phyloP scores from a whole-genome alignment of 2,329 filamentous ascomycete genomes.

The Arthrobotrys megalospora region DNA sequence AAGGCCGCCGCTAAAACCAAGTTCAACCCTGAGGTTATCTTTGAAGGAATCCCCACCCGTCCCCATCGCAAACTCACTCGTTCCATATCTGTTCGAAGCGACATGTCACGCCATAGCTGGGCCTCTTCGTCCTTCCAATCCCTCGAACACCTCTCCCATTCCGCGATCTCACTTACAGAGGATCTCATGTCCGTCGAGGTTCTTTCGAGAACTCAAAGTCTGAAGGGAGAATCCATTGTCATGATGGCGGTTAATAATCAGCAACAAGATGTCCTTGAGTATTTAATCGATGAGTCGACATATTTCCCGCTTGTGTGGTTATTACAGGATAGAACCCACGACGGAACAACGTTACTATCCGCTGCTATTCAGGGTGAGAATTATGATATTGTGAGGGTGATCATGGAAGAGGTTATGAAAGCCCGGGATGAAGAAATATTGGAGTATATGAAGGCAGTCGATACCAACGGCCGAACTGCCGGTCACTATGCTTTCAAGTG shows the following conservation, averaged over 20 bases:
- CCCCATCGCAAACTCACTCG: constrained; percentile 49
- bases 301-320: constrained; percentile 81
- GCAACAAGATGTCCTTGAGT: constrained; percentile 80
- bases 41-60: constrained; percentile 51
- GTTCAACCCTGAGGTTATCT: constrained; percentile 55
- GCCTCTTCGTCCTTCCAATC: constrained; percentile 58
- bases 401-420: constrained; percentile 73
- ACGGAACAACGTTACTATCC: constrained; percentile 89
- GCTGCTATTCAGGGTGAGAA: constrained; percentile 90
- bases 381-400: constrained; percentile 79
- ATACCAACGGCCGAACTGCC: constrained; percentile 87
- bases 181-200: constrained; percentile 65
- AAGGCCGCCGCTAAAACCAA: constrained; percentile 59
- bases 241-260: constrained; percentile 88
- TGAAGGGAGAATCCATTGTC: constrained; percentile 83
- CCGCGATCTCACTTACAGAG: constrained; percentile 48
- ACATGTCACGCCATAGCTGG: constrained; percentile 55
- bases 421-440: constrained; percentile 60
- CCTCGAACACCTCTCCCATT: constrained; percentile 57
- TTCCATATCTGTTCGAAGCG: constrained; percentile 56
- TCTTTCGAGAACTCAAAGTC: constrained; percentile 73
- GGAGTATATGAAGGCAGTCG: constrained; percentile 80
- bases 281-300: constrained; percentile 82
- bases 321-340: constrained; percentile 87
- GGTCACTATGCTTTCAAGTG: constrained; percentile 95